phyloP scores from a whole-genome alignment of 2,329 filamentous ascomycete genomes.

The Bisporella sp. region DNA sequence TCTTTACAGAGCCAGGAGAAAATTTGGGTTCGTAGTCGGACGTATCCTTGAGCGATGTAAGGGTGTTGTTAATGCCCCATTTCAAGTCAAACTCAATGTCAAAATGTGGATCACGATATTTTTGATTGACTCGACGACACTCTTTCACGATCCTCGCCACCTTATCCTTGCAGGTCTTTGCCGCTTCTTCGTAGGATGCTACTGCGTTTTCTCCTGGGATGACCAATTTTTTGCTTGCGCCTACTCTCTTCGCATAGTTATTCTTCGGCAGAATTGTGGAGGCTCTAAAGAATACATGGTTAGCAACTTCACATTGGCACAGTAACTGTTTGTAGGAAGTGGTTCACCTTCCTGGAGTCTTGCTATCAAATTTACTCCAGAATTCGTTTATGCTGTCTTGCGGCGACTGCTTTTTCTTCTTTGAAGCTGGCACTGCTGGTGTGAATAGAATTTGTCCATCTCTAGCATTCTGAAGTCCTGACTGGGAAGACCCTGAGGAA shows the following conservation, averaged over 20 bases:
- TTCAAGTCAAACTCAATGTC: conserved; percentile 75
- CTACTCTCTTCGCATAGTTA: conserved; percentile 50
- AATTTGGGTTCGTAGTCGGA: conserved; percentile 9
- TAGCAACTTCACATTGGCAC: not conserved
- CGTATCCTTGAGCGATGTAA: conserved; percentile 33
- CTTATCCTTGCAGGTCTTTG: conserved; percentile 58
- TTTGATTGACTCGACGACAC: conserved; percentile 73
- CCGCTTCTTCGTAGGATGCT: conserved; percentile 67
- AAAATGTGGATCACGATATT: conserved; percentile 82
- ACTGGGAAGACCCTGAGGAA: not conserved
- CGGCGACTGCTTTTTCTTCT: conserved; percentile 48
- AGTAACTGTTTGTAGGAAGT: not conserved
- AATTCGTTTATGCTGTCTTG: conserved; percentile 66
- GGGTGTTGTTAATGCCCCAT: conserved; percentile 42
- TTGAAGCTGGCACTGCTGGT: conserved; percentile 8
- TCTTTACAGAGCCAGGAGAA: conserved; percentile 39
- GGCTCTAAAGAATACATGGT: conserved; percentile 32
- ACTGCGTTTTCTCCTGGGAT: conserved; percentile 49
- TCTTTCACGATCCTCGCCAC: conserved; percentile 55
- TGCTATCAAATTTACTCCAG: conserved; percentile 65
- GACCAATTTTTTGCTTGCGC: conserved; percentile 41
- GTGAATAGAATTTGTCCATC: not conserved
- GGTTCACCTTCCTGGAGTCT: conserved; percentile 57
- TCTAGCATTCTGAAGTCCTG: not conserved
- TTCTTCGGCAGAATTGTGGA: conserved; percentile 66